Base-by-base conservation (phyloP, 1,284 basidiomycete genomes). In the Cutaneotrichosporon cutaneum region DNA sequence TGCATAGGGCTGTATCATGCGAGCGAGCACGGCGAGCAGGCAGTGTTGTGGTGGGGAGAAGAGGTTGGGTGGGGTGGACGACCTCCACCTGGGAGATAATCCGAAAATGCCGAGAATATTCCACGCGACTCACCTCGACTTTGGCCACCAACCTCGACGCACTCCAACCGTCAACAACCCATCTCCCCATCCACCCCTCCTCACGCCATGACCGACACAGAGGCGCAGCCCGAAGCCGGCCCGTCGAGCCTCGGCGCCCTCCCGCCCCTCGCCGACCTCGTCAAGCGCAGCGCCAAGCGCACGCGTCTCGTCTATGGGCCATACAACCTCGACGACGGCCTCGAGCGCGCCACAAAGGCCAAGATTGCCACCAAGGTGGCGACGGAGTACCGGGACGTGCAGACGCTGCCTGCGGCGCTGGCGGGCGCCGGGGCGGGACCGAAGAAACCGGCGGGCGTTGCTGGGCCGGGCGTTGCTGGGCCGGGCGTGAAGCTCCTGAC, bases 321-420 rank as follows among this genome's bases (percentile, higher is more conserved):
- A 21, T 70, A 71, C 7, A 32, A 32, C 4, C 32, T 53, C 8
- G 72, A 70, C 22, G 70, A 75, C 67, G 72, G 75, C 22, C 65
- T 79, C 32, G 74, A 76, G 16, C 63, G 69, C 61, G 77, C 79
- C 30, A 74, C 77, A 64, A 82, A 81, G 64, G 73, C 81, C 36
- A 82, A 82, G 59, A 73, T 84, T 4, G 71, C 80, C 0, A 89
- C 72, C 86, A 96, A 85, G 87, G 90, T 79, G 77, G 86, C 72
- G 83, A 88, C 80, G 14, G 95, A 98, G 79, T 99, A 95, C 80
- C 84, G 84, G 60, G 88, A 96, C 73, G 92, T 86, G 70, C 90
- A 90, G 75, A 85, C 88, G 35, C 86, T 98, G 1, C 95, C 95
- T 0, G 81, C 90, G 3, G 86, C 90, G 2, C 81, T 98, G 36